phyloP scores from a whole-genome alignment of 495 filamentous ascomycete genomes.

The Penicillium egyptiacum region DNA sequence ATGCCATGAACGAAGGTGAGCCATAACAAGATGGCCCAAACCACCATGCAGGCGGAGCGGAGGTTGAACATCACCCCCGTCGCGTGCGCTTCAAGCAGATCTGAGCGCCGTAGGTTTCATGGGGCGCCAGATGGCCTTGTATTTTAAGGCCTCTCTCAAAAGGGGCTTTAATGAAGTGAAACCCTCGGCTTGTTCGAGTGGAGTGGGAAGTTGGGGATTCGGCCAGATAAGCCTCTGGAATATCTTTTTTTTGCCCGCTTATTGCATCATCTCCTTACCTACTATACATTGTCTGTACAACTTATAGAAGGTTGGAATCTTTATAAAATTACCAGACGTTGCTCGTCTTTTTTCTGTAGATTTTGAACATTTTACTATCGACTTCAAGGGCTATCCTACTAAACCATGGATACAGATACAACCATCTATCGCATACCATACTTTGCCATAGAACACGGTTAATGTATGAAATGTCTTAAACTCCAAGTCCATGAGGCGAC shows the following conservation, averaged over 20 bases:
- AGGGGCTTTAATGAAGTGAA: not conserved
- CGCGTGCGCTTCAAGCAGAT: slow-evolving; percentile 45
- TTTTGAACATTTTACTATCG: not conserved
- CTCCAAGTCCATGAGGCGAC: too few relatives aligned
- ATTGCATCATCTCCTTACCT: slow-evolving; percentile 18
- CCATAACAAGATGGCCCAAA: slow-evolving; percentile 46
- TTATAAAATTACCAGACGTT: not conserved
- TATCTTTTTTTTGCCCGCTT: slow-evolving; percentile 14
- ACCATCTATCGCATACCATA: too few relatives aligned
- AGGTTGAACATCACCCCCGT: slow-evolving; percentile 45
- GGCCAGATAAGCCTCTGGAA: slow-evolving; percentile 33
- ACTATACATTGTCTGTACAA: not conserved
- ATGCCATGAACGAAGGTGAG: slow-evolving; percentile 41
- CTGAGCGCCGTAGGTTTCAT: slow-evolving; percentile 31
- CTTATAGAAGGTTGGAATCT: not conserved
- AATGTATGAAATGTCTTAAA: too few relatives aligned
- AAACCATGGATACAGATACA: too few relatives aligned
- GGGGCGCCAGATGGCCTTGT: slow-evolving; percentile 12
- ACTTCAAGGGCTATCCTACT: too few relatives aligned
- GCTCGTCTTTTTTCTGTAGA: too few relatives aligned
- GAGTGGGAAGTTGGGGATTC: slow-evolving; percentile 19
- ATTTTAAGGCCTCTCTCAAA: not conserved
- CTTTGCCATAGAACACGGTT: too few relatives aligned
- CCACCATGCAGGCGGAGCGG: slow-evolving; percentile 37
- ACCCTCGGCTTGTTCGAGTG: slow-evolving; percentile 14